Base-by-base conservation (phyloP, 371 early-diverging fungal species). In the Mortierella sp. region DNA sequence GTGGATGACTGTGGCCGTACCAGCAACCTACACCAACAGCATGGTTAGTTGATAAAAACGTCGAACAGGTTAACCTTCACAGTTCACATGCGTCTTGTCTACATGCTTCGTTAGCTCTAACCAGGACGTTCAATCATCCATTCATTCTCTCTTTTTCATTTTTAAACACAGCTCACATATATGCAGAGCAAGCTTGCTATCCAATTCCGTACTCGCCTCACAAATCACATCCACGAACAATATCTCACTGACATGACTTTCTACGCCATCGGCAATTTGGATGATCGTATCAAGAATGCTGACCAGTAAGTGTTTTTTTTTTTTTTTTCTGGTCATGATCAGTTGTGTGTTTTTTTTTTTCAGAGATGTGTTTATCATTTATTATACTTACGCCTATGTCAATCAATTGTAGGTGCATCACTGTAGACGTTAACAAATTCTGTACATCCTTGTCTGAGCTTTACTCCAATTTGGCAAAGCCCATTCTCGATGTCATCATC, bases 21-120 rank as follows among this genome's bases (percentile, higher is more conserved):
- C 98, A 11, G 97, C 98, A 1, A 97, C 97, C 21, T 96, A 95
- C 84, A 98, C 98, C 69, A 98, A 98, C 85, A 94, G 94, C 83
- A 94, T 97, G 94, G 93, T 92, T 87, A 85, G 60, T 69, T 19
- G 48, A 48, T 16, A n/a, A 48, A 48, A 48, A 48, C 19, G 21
- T 48, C 48, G 16, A 48, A 48, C 10, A 10, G 10, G 43, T 43
- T 9, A 13, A 15, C 10, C 43, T 15, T n/a, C 19, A 19, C n/a
- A 16, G n/a, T 3, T 48, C n/a, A 48, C 16, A 19, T 43, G 45
- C 45, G 0, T 43, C 16, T 16, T 13, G 16, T 13, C 10, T 48
- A 48, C 7, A n/a, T 48, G 16, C 10, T 43, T 43, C 43, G 15
- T 43, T 28, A 2, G 36, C 21, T 22, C 7, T 59, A 13, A 16